Base-by-base conservation (phyloP, 352 stramenopile genomes). In the Aphanomyces cochlioides region DNA sequence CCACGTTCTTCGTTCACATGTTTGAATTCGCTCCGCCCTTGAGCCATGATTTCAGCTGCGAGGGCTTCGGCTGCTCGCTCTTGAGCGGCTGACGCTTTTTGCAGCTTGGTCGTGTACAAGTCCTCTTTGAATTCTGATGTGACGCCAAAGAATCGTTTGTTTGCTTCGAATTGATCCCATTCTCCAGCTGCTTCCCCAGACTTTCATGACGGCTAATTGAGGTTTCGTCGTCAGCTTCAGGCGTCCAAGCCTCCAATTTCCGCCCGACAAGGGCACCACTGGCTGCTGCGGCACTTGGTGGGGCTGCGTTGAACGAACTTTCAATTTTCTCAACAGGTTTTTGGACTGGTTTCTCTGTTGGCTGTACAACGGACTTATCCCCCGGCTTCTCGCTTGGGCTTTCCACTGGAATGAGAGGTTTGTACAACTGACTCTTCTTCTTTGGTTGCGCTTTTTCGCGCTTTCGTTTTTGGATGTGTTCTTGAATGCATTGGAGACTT, bases 151-250 rank as follows among this genome's bases (percentile, higher is more conserved):
- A 87, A 69, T 37, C 82, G 68, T 66, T 90, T 65, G 73, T 96
- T 96, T 3, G 84, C 84, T 63, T 87, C 77, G 67, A 96, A 96
- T 73, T 96, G 89, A 81, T 96, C 86, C 87, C 87, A 96, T 21
- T 77, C 41, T 2, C 10, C 15, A 36, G 8, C 48, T 5, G 7
- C 17, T 10, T 17, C 47, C 7, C 12, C 64, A 47, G 47, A 21
- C n/a, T 17, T 15, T 36, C 64, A 8, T 64, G 41, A 5, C 5
- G 12, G 4, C 12, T n/a, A 19, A 7, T 38, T 13, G 7, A 36
- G 28, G 6, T 38, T 41, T 41, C 7, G 2, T 28, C 61, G 48
- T 59, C 45, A 39, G 40, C 37, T 19, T 70, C 64, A 4, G 64
- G 64, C 37, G 12, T 21, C 64, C 64, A 70, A 5, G 36, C 36